These are phyloP conservation scores for Tuctoria greenei DNA, from an alignment of 176 grass and related monocot genomes.

Conservation along the genomic window DNA sequence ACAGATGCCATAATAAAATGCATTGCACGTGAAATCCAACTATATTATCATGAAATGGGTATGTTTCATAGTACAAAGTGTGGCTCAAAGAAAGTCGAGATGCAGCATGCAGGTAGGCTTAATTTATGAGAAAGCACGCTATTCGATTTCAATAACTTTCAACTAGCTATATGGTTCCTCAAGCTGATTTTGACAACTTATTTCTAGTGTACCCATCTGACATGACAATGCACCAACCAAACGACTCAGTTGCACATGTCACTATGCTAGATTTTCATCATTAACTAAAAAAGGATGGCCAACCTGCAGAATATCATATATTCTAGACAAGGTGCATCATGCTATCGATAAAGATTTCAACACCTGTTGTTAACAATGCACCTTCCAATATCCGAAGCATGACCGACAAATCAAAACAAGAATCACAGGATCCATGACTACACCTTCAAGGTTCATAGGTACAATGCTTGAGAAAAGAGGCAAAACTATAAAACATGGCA, in stretches of 20 bases:
- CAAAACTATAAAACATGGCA: background rate
- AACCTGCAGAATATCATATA: conserved; percentile 24
- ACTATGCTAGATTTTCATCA: conserved; percentile 34
- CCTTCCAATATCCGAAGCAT: background rate
- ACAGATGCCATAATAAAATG: background rate
- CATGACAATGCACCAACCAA: conserved; percentile 34
- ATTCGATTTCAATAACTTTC: background rate
- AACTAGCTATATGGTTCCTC: background rate
- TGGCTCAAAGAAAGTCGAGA: background rate
- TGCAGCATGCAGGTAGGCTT: conserved; percentile 15
- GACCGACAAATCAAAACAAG: conserved; percentile 18
- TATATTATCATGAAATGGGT: background rate
- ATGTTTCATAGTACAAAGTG: background rate
- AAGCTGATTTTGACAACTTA: conserved; percentile 12
- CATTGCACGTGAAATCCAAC: background rate
- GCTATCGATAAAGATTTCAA: conserved; percentile 25
- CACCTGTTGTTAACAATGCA: background rate
- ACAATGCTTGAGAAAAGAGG: conserved; percentile 15
- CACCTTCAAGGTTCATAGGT: background rate
- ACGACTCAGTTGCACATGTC: conserved; percentile 23
- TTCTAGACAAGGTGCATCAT: conserved; percentile 34
- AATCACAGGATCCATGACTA: background rate
- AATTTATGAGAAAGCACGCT: conserved; percentile 23
- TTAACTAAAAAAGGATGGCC: conserved; percentile 34
- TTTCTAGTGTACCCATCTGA: conserved; percentile 16